Evolutionary conservation across 129 eudicot genomes (phyloP).

Genomic region (Dittrichia graveolens): DNA sequence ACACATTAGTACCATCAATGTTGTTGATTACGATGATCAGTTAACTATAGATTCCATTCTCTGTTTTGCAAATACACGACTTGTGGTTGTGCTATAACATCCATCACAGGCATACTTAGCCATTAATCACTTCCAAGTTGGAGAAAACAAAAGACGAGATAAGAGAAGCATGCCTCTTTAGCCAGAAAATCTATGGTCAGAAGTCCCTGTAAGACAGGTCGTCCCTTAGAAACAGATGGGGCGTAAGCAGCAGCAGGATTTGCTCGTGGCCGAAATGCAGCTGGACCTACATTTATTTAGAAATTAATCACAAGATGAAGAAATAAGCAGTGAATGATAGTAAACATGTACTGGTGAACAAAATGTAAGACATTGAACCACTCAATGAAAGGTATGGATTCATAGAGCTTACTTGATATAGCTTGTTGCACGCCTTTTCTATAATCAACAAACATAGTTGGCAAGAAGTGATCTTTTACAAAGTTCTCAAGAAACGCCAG

Average conservation of each 20-base stretch:
- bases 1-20: constrained; percentile 22
- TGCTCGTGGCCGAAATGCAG: constrained; percentile 99
- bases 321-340: constrained; percentile 3
- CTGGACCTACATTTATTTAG: constrained; percentile 63
- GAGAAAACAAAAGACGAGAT: background rate
- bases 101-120: background rate
- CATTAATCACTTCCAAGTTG: background rate
- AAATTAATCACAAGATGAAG: background rate
- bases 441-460: constrained; percentile 95
- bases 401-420: constrained; percentile 80
- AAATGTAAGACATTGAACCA: constrained; percentile 11
- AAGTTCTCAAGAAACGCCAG: constrained; percentile 96
- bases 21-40: constrained; percentile 7
- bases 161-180: constrained; percentile 68
- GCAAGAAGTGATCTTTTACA: constrained; percentile 95
- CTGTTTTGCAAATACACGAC: background rate
- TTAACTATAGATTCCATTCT: background rate
- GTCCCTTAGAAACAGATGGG: constrained; percentile 79
- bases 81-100: background rate
- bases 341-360: constrained; percentile 12
- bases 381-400: constrained; percentile 15
- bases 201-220: constrained; percentile 96
- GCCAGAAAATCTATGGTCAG: constrained; percentile 87
- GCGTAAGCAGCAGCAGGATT: constrained; percentile 69
- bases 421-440: constrained; percentile 99